Percentiles rank a stretch among this genome's conserved stretches.
Evolutionary conservation across 2,329 filamentous ascomycete species (phyloP).

Genomic region (Chrysosporium queenslandicum): DNA sequence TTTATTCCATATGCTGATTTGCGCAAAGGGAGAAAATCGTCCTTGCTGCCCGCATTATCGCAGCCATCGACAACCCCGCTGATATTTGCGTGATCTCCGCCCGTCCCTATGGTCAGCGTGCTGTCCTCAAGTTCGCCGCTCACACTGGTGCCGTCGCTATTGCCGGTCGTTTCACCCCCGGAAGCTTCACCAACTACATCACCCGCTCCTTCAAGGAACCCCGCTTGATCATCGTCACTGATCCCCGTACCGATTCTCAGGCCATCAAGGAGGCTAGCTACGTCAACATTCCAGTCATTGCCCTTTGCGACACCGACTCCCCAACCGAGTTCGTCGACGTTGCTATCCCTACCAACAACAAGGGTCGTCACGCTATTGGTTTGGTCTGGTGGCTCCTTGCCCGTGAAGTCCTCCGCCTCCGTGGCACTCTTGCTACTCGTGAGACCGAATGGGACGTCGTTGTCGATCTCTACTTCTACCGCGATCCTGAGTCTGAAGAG

Average conservation of each 20-base stretch:
- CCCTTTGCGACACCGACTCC: slow-evolving; percentile 97
- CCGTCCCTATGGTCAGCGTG: slow-evolving; percentile 98
- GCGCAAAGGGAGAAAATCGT: slow-evolving; percentile 91
- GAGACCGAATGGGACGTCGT: slow-evolving; percentile 98
- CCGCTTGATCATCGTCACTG: slow-evolving; percentile 97
- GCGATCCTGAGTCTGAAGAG: slow-evolving; percentile 98
- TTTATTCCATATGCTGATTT: slow-evolving; percentile 5
- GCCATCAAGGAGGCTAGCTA: slow-evolving; percentile 99
- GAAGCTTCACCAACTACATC: slow-evolving; percentile 99
- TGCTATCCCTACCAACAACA: slow-evolving; percentile 99
- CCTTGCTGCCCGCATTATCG: slow-evolving; percentile 96
- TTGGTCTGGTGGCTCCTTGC: slow-evolving; percentile 99
- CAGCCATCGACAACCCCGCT: slow-evolving; percentile 97
- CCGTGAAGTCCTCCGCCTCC: slow-evolving; percentile 98
- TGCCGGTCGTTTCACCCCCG: slow-evolving; percentile 98
- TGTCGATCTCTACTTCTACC: slow-evolving; percentile 99
- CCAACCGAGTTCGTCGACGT: slow-evolving; percentile 99
- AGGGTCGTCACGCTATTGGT: slow-evolving; percentile 98
- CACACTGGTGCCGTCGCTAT: slow-evolving; percentile 98
- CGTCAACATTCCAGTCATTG: slow-evolving; percentile 99
- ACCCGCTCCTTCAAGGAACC: slow-evolving; percentile 99
- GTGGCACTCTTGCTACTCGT: slow-evolving; percentile 89
- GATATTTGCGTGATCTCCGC: slow-evolving; percentile 99
- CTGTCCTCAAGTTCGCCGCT: slow-evolving; percentile 97
- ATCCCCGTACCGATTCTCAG: slow-evolving; percentile 98